Evolutionary conservation across 2,329 filamentous ascomycete genomes (phyloP), one percentile per base, ranked within the genome.

Genomic region (Neonectria sp.): DNA sequence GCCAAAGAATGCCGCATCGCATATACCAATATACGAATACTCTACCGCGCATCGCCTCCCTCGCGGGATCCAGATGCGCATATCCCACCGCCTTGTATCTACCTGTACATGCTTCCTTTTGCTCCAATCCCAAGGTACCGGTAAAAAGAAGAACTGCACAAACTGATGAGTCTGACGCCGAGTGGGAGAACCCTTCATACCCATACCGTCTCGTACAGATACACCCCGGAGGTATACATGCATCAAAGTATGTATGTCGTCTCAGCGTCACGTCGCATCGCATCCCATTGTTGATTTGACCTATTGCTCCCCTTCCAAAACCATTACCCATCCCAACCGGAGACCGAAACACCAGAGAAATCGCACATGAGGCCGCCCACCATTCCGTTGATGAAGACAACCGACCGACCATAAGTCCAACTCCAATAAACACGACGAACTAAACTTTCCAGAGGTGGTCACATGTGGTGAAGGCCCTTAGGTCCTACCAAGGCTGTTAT

Each of bases 81-180:
- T 63, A 58, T 63, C 55, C 61, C 61, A n/a, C 49, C 46, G 21
- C 53, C 48, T 45, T 58, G 53, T 49, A 58, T 63, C 61, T 63
- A 63, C 61, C 53, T 63, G 61, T 63, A 56, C 61, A 63, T 63
- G 61, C 61, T 52, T 29, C 61, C 48, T 57, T 57, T 57, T 57
- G 35, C 55, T 33, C 37, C 55, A 43, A 45, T 48, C 55, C 55
- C 51, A 33, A 37, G 51, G 51, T 25, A 45, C 55, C 27, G 43
- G 33, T 57, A 48, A 46, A 40, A 46, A 57, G 35, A 45, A 57
- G 43, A 57, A 57, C 51, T 55, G 51, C 31, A 51, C 48, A 51
- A 51, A 51, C 48, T n/a, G 48, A 29, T 31, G 25, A 51, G 48
- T 51, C 25, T 51, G 48, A 51, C 48, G 15, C 48, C 27, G 27